A percentile compares a stretch with the other conserved stretches of the same genome.
These are phyloP conservation scores for Fusarium coffeatum DNA, from an alignment of 2,329 filamentous ascomycete genomes.

Conservation along the genomic window DNA sequence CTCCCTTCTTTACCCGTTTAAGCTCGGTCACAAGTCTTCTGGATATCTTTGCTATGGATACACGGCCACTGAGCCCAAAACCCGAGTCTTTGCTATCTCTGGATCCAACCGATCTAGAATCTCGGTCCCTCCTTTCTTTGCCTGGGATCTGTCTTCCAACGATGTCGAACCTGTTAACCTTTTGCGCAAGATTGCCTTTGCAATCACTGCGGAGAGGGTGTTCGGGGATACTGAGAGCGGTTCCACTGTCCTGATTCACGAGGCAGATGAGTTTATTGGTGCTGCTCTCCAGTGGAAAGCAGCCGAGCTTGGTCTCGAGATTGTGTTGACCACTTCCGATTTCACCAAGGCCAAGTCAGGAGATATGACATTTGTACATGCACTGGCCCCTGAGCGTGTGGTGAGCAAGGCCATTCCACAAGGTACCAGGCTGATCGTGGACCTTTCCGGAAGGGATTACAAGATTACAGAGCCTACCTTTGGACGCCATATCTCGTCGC, in stretches of 20 bases:
- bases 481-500: no score
- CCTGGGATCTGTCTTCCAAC: background rate
- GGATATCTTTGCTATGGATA: slow-evolving; percentile 2
- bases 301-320: background rate
- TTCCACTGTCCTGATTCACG: no score
- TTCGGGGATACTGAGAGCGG: no score
- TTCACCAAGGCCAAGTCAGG: no score
- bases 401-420: no score
- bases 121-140: background rate
- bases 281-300: slow-evolving; percentile 1
- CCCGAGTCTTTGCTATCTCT: background rate
- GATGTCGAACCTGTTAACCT: background rate
- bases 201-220: background rate
- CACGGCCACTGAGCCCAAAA: background rate
- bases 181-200: background rate
- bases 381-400: background rate
- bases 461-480: no score
- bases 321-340: background rate
- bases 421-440: background rate
- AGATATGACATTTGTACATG: background rate
- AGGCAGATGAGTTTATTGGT: background rate
- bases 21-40: background rate
- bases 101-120: no score
- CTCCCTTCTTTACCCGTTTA: background rate
- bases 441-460: slow-evolving; percentile 1